These are phyloP conservation scores for Onygenales sp. DNA, from an alignment of 2,329 filamentous ascomycete species.

Conservation along the genomic window DNA sequence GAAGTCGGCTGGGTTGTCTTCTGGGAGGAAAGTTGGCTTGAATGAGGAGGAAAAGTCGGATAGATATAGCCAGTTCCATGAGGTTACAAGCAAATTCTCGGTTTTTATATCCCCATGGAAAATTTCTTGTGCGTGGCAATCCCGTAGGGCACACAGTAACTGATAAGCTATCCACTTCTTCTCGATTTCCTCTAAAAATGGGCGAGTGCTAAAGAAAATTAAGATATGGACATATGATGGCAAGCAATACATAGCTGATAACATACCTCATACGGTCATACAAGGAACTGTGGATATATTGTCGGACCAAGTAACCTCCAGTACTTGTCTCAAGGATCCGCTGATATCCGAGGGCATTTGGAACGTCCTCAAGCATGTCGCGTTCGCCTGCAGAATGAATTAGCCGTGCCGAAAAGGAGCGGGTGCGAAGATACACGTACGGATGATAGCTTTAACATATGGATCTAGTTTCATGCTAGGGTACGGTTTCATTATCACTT, in stretches of 20 bases:
- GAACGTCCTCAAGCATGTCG: constrained; percentile 67
- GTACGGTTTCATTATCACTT: constrained; percentile 90
- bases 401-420: constrained; percentile 11
- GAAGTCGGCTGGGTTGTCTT: constrained; percentile 95
- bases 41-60: constrained; percentile 95
- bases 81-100: constrained; percentile 92
- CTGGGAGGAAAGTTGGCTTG: constrained; percentile 86
- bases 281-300: constrained; percentile 91
- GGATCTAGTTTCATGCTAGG: constrained; percentile 67
- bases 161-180: constrained; percentile 99
- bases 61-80: constrained; percentile 98
- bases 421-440: constrained; percentile 40
- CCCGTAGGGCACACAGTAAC: constrained; percentile 79
- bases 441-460: constrained; percentile 67
- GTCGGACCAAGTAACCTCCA: constrained; percentile 85
- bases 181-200: constrained; percentile 93
- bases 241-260: background rate
- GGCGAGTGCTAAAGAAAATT: constrained; percentile 62
- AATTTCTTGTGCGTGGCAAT: constrained; percentile 79
- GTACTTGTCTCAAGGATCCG: constrained; percentile 84
- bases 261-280: constrained; percentile 74
- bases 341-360: constrained; percentile 85
- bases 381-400: constrained; percentile 55
- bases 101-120: constrained; percentile 99
- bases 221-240: constrained; percentile 11